Conservation (phyloP, 2,329 filamentous ascomycete genomes). For the Neonectria coccinea region DNA sequence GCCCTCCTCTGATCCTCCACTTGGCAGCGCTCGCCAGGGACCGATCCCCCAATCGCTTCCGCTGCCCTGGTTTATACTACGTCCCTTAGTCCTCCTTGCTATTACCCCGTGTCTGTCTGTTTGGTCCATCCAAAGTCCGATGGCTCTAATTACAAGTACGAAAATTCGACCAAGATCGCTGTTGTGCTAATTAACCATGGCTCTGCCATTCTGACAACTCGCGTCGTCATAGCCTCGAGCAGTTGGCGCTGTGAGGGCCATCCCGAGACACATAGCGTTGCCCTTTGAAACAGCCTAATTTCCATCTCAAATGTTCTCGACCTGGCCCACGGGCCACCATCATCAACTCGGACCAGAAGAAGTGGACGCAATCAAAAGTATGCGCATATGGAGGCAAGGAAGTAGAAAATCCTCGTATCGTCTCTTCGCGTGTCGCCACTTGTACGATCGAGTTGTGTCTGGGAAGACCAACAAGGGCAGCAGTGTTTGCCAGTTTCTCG, state of each 20-base stretch:
- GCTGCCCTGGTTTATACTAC: not conserved
- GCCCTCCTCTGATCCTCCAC: conserved; percentile 13
- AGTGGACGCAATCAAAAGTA: conserved; percentile 6
- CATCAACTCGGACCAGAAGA: conserved; percentile 4
- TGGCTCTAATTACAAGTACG: not conserved
- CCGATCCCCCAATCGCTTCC: conserved; percentile 2
- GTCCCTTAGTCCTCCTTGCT: conserved; percentile 1
- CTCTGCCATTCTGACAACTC: not conserved
- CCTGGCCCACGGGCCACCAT: conserved; percentile 19
- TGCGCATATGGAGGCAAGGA: conserved; percentile 11
- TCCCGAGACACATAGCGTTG: conserved; percentile 18
- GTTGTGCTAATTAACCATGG: not conserved
- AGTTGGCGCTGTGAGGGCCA: not conserved
- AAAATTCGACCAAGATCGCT: conserved; percentile 1
- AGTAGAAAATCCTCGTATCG: conserved; percentile 5
- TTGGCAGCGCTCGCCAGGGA: conserved; percentile 1
- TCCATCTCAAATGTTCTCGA: conserved; percentile 19
- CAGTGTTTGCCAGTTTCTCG: conserved; percentile 5
- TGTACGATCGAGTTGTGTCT: not conserved
- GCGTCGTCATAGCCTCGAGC: not conserved
- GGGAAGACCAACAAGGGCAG: not conserved
- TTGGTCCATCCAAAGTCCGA: conserved; percentile 8
- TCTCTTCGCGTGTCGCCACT: conserved; percentile 11
- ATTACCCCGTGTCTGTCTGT: conserved; percentile 5
- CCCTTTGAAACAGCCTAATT: conserved; percentile 44